phyloP scores from a whole-genome alignment of 805 yeast species.

The Cephaloascus fragrans region DNA sequence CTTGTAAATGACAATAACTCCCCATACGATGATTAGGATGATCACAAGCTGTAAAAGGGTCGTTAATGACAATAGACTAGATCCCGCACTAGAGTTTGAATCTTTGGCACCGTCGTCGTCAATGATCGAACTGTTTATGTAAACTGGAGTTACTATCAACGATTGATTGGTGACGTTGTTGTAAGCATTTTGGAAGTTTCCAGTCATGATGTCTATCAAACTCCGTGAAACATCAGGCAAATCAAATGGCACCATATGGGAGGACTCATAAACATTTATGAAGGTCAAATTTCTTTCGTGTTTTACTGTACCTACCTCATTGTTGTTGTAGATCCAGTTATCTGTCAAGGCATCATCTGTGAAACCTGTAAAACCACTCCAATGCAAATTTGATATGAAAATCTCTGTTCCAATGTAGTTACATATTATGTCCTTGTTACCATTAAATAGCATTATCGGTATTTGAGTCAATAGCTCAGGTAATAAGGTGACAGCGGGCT shows the following conservation, averaged over 20 bases:
- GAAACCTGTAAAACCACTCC: slow-evolving; percentile 55
- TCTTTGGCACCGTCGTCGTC: no score
- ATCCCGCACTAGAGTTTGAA: background rate
- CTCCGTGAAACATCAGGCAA: slow-evolving; percentile 61
- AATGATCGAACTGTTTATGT: background rate
- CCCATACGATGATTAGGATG: slow-evolving; percentile 27
- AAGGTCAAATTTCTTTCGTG: slow-evolving; percentile 66
- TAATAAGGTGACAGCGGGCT: slow-evolving; percentile 56
- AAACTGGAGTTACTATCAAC: background rate
- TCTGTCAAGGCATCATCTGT: slow-evolving; percentile 17
- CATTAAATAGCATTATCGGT: slow-evolving; percentile 70
- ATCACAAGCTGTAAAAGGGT: slow-evolving; percentile 30
- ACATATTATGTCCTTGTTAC: slow-evolving; percentile 84
- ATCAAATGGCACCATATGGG: slow-evolving; percentile 94
- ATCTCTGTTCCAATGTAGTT: slow-evolving; percentile 69
- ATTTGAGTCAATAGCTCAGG: slow-evolving; percentile 51
- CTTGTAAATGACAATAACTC: slow-evolving; percentile 24
- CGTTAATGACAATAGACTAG: slow-evolving; percentile 15
- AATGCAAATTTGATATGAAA: slow-evolving; percentile 48
- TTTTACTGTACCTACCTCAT: slow-evolving; percentile 26
- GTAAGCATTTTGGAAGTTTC: slow-evolving; percentile 16
- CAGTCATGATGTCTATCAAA: slow-evolving; percentile 43
- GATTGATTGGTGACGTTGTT: slow-evolving; percentile 4
- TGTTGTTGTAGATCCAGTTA: slow-evolving; percentile 36
- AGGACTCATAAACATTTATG: slow-evolving; percentile 61